phyloP scores from a whole-genome alignment of 768 basidiomycete genomes.

The Leccinum olivaceopallidum region DNA sequence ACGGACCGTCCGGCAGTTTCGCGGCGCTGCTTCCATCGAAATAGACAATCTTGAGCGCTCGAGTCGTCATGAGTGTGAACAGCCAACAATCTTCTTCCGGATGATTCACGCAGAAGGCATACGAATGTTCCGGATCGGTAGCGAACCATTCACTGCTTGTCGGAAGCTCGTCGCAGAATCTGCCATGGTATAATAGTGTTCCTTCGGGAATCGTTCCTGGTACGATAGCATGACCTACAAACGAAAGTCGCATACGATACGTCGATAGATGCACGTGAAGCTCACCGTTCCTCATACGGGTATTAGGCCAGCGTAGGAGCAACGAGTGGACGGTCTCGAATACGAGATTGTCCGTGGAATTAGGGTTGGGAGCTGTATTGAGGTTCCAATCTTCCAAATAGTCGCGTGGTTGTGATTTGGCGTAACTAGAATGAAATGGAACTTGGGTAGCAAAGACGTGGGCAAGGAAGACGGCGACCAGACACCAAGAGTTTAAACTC shows the following conservation, averaged over 20 bases:
- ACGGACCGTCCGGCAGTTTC: constrained; percentile 15
- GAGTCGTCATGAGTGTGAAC: constrained; percentile 29
- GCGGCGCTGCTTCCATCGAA: constrained; percentile 23
- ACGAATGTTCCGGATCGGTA: constrained; percentile 36
- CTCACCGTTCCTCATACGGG: constrained; percentile 42
- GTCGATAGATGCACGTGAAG: neutral
- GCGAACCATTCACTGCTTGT: constrained; percentile 32
- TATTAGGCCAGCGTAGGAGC: constrained; percentile 44
- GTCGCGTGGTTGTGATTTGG: neutral
- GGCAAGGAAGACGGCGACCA: neutral
- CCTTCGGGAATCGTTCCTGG: constrained; percentile 34
- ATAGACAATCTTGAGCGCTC: constrained; percentile 33
- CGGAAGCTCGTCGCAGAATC: constrained; percentile 19
- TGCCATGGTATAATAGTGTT: constrained; percentile 36
- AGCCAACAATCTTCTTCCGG: constrained; percentile 27
- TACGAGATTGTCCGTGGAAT: constrained; percentile 32
- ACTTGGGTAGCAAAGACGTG: neutral
- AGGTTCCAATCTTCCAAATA: constrained; percentile 1
- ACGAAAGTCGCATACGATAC: neutral
- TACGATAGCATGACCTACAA: constrained; percentile 20
- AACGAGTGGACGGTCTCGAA: constrained; percentile 24
- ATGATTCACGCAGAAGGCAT: constrained; percentile 35
- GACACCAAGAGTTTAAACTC: neutral
- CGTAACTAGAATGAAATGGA: neutral
- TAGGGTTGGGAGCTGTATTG: neutral